Base-by-base conservation (phyloP, 768 basidiomycete genomes). In the Coprinellus aureogranulatus region DNA sequence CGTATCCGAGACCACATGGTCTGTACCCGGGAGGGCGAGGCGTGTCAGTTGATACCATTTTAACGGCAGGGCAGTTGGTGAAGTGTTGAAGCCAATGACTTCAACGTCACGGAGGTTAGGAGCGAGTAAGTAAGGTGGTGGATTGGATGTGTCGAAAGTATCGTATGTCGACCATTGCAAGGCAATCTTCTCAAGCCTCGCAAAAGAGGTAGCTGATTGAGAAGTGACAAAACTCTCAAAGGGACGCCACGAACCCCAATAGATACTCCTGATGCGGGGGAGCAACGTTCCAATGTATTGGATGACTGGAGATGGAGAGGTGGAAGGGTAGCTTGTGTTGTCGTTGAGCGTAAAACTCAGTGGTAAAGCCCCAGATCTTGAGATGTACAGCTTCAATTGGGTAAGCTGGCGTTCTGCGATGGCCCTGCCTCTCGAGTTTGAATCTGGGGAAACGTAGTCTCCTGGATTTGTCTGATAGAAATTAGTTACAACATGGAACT, bases 401-500 rank as follows among this genome's bases (percentile, higher is more conserved):
- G 45, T 23, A 26, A 20, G 20, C 20, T 14, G n/a, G 20, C 26
- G 20, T 12, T 46, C 45, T 2, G 18, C 44, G n/a, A 45, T 45
- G 44, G 10, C n/a, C 1, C 23, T 20, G 4, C 22, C 12, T 20
- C 2, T 18, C 45, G 45, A 23, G 34, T 34, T 34, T 14, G 14
- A 6, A 6, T 6, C 14, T 6, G 34, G 34, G 6, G 34, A 34
- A 34, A 34, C 34, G 14, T 34, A 34, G 14, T 34, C 34, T 14
- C 20, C 20, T 12, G 22, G 20, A 5, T 23, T 25, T 23, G 25
- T 14, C 1, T 46, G 12, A 8, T 28, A 46, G n/a, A 22, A 22
- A 23, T 46, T 26, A 5, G 26, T 26, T 14, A 46, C 10, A 23
- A 65, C 62, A 39, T 65, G 61, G 26, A 62, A 45, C 18, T 59